These are phyloP conservation scores for Aspergillus baeticus DNA, from an alignment of 495 filamentous ascomycete species.

Conservation along the genomic window DNA sequence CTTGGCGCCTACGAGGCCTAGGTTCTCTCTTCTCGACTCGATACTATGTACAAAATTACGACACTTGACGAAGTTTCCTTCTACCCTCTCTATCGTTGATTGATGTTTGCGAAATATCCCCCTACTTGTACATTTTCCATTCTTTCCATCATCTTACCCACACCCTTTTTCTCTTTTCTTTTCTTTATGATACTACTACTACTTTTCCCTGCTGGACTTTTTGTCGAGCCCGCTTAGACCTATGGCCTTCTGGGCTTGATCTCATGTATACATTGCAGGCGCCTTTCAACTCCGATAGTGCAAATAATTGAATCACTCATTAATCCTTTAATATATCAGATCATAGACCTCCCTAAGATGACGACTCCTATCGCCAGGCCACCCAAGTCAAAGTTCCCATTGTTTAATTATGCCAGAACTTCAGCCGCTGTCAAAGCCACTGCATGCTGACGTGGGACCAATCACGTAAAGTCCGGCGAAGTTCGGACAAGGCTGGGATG, in stretches of 20 bases:
- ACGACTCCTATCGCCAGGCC: too few relatives aligned
- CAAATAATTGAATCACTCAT: background rate
- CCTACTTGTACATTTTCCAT: conserved; percentile 7
- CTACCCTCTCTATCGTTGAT: background rate
- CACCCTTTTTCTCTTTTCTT: background rate
- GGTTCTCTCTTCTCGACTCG: conserved; percentile 3
- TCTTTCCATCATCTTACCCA: background rate
- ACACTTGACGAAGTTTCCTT: conserved; percentile 21
- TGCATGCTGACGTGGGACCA: too few relatives aligned
- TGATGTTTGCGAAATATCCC: conserved; percentile 16
- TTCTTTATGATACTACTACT: background rate
- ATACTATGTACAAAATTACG: conserved; percentile 21
- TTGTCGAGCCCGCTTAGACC: background rate
- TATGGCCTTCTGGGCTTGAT: background rate
- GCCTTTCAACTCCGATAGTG: background rate
- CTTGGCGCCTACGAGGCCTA: conserved; percentile 30
- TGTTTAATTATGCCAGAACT: background rate
- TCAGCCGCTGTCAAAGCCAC: too few relatives aligned
- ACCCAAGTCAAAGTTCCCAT: background rate
- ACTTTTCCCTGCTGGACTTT: background rate
- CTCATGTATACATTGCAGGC: background rate
- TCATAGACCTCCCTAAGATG: too few relatives aligned
- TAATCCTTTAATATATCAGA: too few relatives aligned
- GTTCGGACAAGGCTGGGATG: too few relatives aligned
- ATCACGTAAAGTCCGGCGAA: too few relatives aligned